A percentile compares a stretch with the other conserved stretches of the same genome.
phyloP scores from a whole-genome alignment of 495 filamentous ascomycete species.

The Thozetella sp. region DNA sequence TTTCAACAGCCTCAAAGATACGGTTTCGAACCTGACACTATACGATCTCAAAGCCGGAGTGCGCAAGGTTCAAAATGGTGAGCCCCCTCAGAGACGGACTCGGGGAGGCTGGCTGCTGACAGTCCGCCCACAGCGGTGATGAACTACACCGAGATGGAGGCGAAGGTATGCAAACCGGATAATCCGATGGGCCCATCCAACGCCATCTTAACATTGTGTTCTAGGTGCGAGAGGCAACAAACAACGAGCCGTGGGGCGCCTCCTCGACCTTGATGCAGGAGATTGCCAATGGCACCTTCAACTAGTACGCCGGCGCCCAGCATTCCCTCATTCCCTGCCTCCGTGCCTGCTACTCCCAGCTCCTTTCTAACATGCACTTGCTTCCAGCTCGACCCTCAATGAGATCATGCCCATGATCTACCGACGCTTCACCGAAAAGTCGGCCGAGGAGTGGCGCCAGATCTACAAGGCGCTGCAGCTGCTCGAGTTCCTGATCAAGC shows the following conservation, averaged over 20 bases:
- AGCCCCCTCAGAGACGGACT: slow-evolving; percentile 16
- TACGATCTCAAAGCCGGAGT: slow-evolving; percentile 98
- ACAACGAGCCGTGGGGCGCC: slow-evolving; percentile 97
- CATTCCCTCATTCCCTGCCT: neutral
- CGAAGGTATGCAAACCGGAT: slow-evolving; percentile 65
- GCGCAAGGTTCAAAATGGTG: slow-evolving; percentile 98
- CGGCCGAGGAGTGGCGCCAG: slow-evolving; percentile 97
- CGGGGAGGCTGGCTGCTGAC: slow-evolving; percentile 13
- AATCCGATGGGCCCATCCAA: slow-evolving; percentile 21
- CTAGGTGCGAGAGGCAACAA: slow-evolving; percentile 93
- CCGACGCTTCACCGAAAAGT: slow-evolving; percentile 97
- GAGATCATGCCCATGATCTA: slow-evolving; percentile 99
- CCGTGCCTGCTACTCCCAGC: slow-evolving; percentile 2
- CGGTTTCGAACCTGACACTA: slow-evolving; percentile 90
- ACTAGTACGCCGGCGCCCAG: slow-evolving; percentile 73
- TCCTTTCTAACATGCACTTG: neutral
- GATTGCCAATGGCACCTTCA: slow-evolving; percentile 96
- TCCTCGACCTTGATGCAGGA: slow-evolving; percentile 90
- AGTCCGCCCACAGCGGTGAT: slow-evolving; percentile 71
- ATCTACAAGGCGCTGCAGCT: slow-evolving; percentile 98
- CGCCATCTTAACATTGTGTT: slow-evolving; percentile 9
- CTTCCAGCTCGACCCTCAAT: slow-evolving; percentile 84
- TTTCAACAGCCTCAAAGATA: slow-evolving; percentile 79
- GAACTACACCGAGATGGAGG: slow-evolving; percentile 99
- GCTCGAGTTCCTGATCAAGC: slow-evolving; percentile 97